Evolutionary conservation across 176 grass and related monocot genomes (phyloP), one percentile per base, ranked within the genome.

Genomic region (Carex cristatella): DNA sequence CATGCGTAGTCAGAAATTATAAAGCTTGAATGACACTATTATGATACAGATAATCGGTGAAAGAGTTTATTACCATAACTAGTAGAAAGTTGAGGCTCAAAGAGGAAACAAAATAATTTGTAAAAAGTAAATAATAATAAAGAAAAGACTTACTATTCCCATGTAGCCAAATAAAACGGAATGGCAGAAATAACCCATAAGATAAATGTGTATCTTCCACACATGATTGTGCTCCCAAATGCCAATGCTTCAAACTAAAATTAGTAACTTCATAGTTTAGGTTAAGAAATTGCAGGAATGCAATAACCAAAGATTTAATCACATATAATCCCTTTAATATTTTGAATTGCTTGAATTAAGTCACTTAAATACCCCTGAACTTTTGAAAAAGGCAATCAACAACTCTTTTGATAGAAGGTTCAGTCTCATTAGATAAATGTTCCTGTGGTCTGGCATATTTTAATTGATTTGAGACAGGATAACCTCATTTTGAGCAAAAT

Each of bases 141-240:
- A 83, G 54, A 78, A 83, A 61, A 12, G 61, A 83, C 92, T 87
- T 90, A 98, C 95, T 98, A 93, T 92, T 98, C 95, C 95, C 95
- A 98, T 32, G 95, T 98, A 83, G 93, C 95, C 15, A 94, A 87
- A 87, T 98, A 98, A 87, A 98, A 98, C 11, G 95, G 95, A 14
- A 95, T 79, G 30, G 74, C 74, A 79, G 74, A 89, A 93, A 93
- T 81, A 53, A 95, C 85, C 95, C 95, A 98, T 65, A 85, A 93
- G 84, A 85, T 87, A 81, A 98, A 84, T 65, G 95, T 95, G 65
- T 76, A 87, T 67, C 85, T 88, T 82, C 95, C 91, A 87, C 95
- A 98, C 93, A 98, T 95, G 79, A 89, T 86, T 69, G 93, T 18
- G 85, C 93, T 98, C 83, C 93, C 95, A 88, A 98, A 88, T 49